Conservation (phyloP, 768 basidiomycete species). For the Tubosaeta brunneosetosa region DNA sequence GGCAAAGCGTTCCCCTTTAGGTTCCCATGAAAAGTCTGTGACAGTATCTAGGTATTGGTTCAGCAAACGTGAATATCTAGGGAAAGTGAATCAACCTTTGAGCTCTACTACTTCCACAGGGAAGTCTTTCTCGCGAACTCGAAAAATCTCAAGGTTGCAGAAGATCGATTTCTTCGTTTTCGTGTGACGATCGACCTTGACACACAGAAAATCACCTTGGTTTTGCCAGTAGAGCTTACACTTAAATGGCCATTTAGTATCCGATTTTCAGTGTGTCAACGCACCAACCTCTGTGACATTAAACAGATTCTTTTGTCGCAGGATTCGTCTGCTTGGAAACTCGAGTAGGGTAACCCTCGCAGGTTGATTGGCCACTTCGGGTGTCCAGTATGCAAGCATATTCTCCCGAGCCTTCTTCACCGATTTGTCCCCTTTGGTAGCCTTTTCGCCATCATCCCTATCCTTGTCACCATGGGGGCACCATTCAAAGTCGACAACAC, state of each 20-base stretch:
- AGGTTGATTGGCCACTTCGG: constrained; percentile 93
- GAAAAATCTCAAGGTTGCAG: constrained; percentile 97
- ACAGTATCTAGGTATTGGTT: constrained; percentile 65
- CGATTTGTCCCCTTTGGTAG: constrained; percentile 38
- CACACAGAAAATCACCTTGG: constrained; percentile 96
- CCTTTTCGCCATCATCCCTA: constrained; percentile 58
- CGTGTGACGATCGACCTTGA: constrained; percentile 97
- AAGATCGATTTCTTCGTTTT: constrained; percentile 98
- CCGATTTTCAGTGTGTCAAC: constrained; percentile 1
- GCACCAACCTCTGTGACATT: constrained; percentile 88
- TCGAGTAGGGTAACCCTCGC: constrained; percentile 91
- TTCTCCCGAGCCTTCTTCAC: constrained; percentile 76
- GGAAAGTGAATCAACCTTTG: constrained; percentile 57
- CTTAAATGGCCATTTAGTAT: constrained; percentile 37
- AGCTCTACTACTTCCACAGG: constrained; percentile 97
- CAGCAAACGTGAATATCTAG: constrained; percentile 1
- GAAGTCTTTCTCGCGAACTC: constrained; percentile 94
- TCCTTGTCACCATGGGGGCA: constrained; percentile 91
- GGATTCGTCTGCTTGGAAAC: constrained; percentile 77
- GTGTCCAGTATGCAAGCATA: constrained; percentile 96
- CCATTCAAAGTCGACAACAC: constrained; percentile 98
- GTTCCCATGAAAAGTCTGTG: constrained; percentile 97
- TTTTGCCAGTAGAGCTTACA: constrained; percentile 99
- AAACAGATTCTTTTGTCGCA: constrained; percentile 96
- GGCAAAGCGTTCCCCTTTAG: constrained; percentile 93